phyloP scores from a whole-genome alignment of 78 protist species.

The Diacronema lutheri region DNA sequence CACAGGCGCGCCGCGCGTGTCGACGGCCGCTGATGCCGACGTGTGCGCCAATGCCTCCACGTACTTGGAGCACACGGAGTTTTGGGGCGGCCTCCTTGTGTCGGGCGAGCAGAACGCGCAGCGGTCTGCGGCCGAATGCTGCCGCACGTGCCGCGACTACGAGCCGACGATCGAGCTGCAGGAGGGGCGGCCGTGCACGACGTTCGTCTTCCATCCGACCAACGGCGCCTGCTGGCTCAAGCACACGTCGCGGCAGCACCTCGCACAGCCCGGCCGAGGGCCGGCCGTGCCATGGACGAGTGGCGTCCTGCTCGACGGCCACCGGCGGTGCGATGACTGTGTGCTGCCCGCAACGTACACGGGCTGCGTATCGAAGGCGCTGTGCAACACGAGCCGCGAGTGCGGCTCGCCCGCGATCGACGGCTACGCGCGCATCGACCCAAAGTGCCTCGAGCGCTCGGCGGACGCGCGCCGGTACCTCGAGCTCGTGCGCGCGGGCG shows the following conservation, averaged over 20 bases:
- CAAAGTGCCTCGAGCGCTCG: background rate
- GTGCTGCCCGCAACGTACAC: background rate
- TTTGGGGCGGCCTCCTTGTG: background rate
- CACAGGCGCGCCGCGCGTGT: too few species aligned
- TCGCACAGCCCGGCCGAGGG: background rate
- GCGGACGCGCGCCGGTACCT: background rate
- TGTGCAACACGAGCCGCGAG: background rate
- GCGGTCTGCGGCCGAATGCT: background rate
- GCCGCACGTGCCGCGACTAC: background rate
- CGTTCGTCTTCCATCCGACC: background rate
- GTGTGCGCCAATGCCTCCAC: too few species aligned
- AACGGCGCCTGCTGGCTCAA: background rate
- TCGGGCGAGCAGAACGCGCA: background rate
- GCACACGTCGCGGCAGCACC: background rate
- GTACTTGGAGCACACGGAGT: background rate
- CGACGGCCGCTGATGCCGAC: too few species aligned
- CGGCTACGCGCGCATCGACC: background rate
- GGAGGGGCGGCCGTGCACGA: background rate
- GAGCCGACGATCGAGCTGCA: background rate
- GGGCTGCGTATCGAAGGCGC: background rate
- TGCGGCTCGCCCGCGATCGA: conserved; percentile 18
- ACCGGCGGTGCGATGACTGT: background rate
- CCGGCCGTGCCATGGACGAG: background rate
- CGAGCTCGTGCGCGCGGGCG: background rate
- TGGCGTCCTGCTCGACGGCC: background rate